phyloP scores from a whole-genome alignment of 1,284 basidiomycete genomes.

The Afroboletus lepidellus region DNA sequence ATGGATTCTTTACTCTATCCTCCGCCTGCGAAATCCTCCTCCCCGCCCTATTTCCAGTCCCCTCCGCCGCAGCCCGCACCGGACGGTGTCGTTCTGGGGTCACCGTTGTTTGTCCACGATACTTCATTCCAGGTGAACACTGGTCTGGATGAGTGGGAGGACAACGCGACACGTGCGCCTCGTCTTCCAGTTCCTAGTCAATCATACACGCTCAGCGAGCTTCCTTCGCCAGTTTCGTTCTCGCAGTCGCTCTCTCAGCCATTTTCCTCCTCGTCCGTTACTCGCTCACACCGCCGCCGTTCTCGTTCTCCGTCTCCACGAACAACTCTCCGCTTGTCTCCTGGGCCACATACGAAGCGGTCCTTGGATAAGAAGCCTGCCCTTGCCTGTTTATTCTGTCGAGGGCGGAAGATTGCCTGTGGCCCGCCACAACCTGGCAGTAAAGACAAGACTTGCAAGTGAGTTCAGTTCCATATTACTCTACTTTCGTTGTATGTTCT shows the following conservation, averaged over 20 bases:
- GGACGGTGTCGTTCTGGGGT: constrained; percentile 12
- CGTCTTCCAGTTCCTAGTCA: constrained; percentile 11
- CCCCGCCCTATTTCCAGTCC: constrained; percentile 23
- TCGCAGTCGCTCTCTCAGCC: constrained; percentile 13
- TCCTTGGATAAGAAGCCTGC: constrained; percentile 47
- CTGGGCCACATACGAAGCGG: constrained; percentile 22
- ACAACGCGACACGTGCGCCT: not conserved
- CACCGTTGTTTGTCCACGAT: constrained; percentile 17
- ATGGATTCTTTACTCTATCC: constrained; percentile 33
- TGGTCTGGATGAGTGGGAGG: constrained; percentile 25
- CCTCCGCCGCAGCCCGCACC: constrained; percentile 10
- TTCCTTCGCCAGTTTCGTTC: constrained; percentile 9
- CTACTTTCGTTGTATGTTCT: not conserved
- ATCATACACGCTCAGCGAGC: constrained; percentile 18
- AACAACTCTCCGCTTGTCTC: constrained; percentile 17
- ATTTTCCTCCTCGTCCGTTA: constrained; percentile 15
- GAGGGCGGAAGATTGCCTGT: constrained; percentile 64
- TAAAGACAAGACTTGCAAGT: constrained; percentile 61
- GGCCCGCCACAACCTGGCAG: constrained; percentile 50
- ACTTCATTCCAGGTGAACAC: constrained; percentile 9
- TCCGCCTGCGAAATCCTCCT: constrained; percentile 20
- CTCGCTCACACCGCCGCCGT: constrained; percentile 17
- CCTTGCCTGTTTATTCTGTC: constrained; percentile 60
- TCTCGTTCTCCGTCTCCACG: constrained; percentile 29
- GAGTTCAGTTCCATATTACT: constrained; percentile 32